Conservation (phyloP, 495 filamentous ascomycete genomes). For the Podospora didyma region DNA sequence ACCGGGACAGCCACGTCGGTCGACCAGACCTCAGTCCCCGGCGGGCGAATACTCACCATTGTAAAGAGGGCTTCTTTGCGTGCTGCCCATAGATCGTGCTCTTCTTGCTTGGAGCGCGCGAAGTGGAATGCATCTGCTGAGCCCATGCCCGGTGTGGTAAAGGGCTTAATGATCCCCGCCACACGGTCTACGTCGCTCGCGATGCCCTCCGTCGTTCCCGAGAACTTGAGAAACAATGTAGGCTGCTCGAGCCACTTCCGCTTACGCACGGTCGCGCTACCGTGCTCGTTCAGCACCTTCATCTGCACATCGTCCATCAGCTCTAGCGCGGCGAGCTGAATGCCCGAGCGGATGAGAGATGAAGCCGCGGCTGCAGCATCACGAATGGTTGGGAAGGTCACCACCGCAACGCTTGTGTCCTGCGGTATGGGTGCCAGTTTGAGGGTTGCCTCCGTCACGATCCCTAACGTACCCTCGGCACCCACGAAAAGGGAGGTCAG, state of each 20-base stretch:
- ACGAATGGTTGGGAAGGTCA: constrained; percentile 57
- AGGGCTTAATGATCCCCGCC: constrained; percentile 40
- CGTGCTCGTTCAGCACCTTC: constrained; percentile 61
- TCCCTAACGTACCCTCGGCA: constrained; percentile 87
- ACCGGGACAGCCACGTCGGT: constrained; percentile 71
- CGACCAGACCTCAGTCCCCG: constrained; percentile 58
- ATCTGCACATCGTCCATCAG: constrained; percentile 73
- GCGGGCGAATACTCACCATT: constrained; percentile 42
- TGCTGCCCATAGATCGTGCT: constrained; percentile 62
- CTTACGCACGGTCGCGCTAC: constrained; percentile 48
- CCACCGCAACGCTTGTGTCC: constrained; percentile 60
- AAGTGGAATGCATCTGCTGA: constrained; percentile 51
- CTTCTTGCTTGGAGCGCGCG: constrained; percentile 54
- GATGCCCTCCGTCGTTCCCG: constrained; percentile 25
- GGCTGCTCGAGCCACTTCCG: constrained; percentile 57
- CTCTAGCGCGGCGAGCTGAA: constrained; percentile 65
- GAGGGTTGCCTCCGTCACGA: constrained; percentile 79
- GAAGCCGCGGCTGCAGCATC: constrained; percentile 62
- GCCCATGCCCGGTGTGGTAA: constrained; percentile 30
- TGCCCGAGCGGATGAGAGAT: constrained; percentile 59
- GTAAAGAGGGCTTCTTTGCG: constrained; percentile 65
- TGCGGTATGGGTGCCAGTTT: constrained; percentile 64
- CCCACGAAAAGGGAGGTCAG: constrained; percentile 82
- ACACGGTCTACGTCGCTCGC: constrained; percentile 37
- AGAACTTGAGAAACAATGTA: constrained; percentile 67